Percentiles rank a stretch among this genome's conserved stretches.
Conservation (phyloP, 1,284 basidiomycete species). For the Cryptococcus sp. region DNA sequence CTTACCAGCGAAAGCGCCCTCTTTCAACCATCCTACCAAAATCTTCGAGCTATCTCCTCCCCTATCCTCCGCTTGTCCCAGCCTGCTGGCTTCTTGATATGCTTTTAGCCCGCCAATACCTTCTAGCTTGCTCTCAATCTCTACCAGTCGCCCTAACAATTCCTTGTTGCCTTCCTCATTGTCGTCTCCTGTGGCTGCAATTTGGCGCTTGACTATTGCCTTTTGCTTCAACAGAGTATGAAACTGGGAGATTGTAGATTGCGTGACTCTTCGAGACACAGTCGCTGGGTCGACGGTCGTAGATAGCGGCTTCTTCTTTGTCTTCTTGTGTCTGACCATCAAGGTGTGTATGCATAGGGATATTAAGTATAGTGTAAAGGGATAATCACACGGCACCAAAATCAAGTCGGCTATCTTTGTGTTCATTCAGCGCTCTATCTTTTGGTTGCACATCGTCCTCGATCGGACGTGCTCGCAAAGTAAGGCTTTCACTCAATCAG, state of each 20-base stretch:
- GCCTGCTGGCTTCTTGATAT: constrained; percentile 74
- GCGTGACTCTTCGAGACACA: constrained; percentile 32
- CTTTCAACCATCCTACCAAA: constrained; percentile 65
- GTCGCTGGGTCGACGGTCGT: constrained; percentile 2
- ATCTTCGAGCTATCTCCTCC: constrained; percentile 81
- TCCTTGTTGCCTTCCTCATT: constrained; percentile 1
- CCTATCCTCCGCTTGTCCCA: constrained; percentile 71
- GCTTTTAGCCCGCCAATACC: constrained; percentile 66
- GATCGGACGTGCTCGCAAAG: not conserved
- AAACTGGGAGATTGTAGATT: constrained; percentile 40
- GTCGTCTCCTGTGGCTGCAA: constrained; percentile 1
- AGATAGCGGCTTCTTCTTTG: constrained; percentile 9
- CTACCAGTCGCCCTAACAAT: constrained; percentile 38
- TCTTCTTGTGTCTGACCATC: constrained; percentile 1
- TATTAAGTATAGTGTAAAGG: not conserved
- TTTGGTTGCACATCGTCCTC: not conserved
- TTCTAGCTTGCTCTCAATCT: constrained; percentile 60
- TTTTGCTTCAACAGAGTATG: constrained; percentile 44
- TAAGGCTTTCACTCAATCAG: too few species aligned
- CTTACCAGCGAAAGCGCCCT: constrained; percentile 39
- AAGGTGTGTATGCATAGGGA: not conserved
- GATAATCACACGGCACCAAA: too few species aligned
- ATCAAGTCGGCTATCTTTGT: not conserved
- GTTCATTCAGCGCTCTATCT: not conserved
- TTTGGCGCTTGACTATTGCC: constrained; percentile 20